A percentile compares a stretch with the other conserved stretches of the same genome.
Evolutionary conservation across 768 basidiomycete species (phyloP).

Genomic region (Scleroderma bovista): DNA sequence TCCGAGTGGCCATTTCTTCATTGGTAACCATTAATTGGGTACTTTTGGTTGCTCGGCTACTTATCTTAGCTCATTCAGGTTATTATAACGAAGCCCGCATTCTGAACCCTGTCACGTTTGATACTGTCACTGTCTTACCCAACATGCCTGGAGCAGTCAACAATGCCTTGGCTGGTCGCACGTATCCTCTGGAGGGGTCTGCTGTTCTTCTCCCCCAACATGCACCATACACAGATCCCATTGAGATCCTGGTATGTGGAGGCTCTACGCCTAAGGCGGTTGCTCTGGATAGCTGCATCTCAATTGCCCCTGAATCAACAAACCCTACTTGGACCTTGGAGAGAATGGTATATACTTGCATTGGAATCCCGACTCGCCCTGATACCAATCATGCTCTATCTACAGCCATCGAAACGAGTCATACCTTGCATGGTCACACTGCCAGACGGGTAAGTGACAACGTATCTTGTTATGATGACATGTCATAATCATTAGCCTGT

Average conservation of each 20-base stretch:
- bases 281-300: conserved; percentile 66
- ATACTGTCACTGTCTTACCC: conserved; percentile 54
- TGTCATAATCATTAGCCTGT: neutral
- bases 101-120: conserved; percentile 59
- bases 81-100: conserved; percentile 83
- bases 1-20: conserved; percentile 64
- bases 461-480: neutral
- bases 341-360: conserved; percentile 56
- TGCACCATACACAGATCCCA: conserved; percentile 68
- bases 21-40: conserved; percentile 36
- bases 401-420: conserved; percentile 63
- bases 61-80: conserved; percentile 30
- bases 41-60: neutral
- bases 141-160: conserved; percentile 74
- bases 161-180: conserved; percentile 66
- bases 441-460: conserved; percentile 33
- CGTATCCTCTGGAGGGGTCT: conserved; percentile 73
- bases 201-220: conserved; percentile 64
- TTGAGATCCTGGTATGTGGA: conserved; percentile 70
- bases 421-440: conserved; percentile 72
- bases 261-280: conserved; percentile 55
- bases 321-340: conserved; percentile 68
- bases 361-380: neutral
- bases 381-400: neutral
- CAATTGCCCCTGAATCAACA: conserved; percentile 56